Conservation (phyloP, 768 basidiomycete species). For the Porphyrellus cyaneotinctus region DNA sequence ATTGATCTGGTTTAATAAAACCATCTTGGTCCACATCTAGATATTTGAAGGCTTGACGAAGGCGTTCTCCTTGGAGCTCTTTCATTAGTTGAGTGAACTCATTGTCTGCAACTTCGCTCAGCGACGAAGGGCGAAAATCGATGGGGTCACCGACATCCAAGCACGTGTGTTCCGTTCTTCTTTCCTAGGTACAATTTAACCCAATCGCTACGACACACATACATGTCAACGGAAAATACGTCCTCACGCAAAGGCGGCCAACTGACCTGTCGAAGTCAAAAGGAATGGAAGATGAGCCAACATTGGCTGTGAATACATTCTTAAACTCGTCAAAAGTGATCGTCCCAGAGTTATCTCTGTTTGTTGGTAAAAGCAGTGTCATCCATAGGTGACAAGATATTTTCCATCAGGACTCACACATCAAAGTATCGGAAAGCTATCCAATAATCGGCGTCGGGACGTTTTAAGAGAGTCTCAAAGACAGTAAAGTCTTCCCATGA, state of each 20-base stretch:
- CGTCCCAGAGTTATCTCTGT: slow-evolving; percentile 83
- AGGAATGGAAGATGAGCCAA: slow-evolving; percentile 77
- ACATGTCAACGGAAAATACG: slow-evolving; percentile 1
- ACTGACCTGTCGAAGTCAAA: slow-evolving; percentile 90
- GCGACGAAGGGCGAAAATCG: not conserved
- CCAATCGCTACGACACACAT: slow-evolving; percentile 67
- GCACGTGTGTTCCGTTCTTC: slow-evolving; percentile 83
- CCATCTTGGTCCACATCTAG: slow-evolving; percentile 90
- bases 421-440: slow-evolving; percentile 97
- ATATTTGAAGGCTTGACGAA: slow-evolving; percentile 93
- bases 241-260: not conserved
- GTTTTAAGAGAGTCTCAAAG: slow-evolving; percentile 89
- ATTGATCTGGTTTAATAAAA: slow-evolving; percentile 89
- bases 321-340: slow-evolving; percentile 96
- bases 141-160: slow-evolving; percentile 67
- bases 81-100: slow-evolving; percentile 99
- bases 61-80: slow-evolving; percentile 93
- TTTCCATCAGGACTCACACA: slow-evolving; percentile 54
- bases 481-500: slow-evolving; percentile 96
- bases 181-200: slow-evolving; percentile 93
- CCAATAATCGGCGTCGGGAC: slow-evolving; percentile 95
- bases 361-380: slow-evolving; percentile 5
- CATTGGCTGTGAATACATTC: slow-evolving; percentile 78
- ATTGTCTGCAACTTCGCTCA: slow-evolving; percentile 53
- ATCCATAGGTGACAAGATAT: not conserved